A percentile compares a stretch with the other conserved stretches of the same genome.
phyloP scores from a whole-genome alignment of 1,284 basidiomycete species.

The Moesziomyces parantarcticus region DNA sequence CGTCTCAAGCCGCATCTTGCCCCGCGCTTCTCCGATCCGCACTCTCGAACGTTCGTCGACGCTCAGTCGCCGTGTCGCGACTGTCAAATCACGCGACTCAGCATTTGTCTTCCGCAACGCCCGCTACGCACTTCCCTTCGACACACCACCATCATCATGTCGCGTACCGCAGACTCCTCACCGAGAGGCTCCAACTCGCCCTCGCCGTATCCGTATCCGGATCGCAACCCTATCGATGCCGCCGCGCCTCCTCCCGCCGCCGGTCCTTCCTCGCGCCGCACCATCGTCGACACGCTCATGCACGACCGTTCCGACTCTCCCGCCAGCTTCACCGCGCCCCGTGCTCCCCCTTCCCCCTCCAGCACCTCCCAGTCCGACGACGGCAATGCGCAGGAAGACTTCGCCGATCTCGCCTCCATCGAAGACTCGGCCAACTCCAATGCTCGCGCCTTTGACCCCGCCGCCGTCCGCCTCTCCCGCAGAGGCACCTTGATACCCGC shows the following conservation, averaged over 20 bases:
- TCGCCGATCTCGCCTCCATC: constrained; percentile 49
- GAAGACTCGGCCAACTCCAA: constrained; percentile 23
- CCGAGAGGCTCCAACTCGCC: constrained; percentile 50
- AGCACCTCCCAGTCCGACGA: constrained; percentile 63
- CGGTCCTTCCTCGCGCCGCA: constrained; percentile 21
- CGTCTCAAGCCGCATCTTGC: too few species aligned
- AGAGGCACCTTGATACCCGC: constrained; percentile 42
- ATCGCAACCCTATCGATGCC: constrained; percentile 2
- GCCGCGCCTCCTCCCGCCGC: constrained; percentile 5
- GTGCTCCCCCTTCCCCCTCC: constrained; percentile 56
- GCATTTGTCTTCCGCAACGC: constrained; percentile 1
- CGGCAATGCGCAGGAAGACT: constrained; percentile 48
- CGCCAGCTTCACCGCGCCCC: constrained; percentile 43
- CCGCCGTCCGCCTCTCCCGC: constrained; percentile 36
- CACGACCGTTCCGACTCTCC: constrained; percentile 35
- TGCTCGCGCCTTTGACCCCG: constrained; percentile 23
- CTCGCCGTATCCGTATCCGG: constrained; percentile 37
- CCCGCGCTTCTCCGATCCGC: too few species aligned
- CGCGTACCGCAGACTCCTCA: constrained; percentile 41
- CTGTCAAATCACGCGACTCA: not conserved
- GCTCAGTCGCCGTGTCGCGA: too few species aligned
- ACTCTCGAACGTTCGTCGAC: not conserved
- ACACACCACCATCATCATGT: constrained; percentile 23
- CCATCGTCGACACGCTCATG: constrained; percentile 37
- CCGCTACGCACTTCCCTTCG: too few species aligned